Percentiles rank a stretch among this genome's conserved stretches.
Conservation (phyloP, 352 stramenopile genomes). For the Globisporangium spiculum region DNA sequence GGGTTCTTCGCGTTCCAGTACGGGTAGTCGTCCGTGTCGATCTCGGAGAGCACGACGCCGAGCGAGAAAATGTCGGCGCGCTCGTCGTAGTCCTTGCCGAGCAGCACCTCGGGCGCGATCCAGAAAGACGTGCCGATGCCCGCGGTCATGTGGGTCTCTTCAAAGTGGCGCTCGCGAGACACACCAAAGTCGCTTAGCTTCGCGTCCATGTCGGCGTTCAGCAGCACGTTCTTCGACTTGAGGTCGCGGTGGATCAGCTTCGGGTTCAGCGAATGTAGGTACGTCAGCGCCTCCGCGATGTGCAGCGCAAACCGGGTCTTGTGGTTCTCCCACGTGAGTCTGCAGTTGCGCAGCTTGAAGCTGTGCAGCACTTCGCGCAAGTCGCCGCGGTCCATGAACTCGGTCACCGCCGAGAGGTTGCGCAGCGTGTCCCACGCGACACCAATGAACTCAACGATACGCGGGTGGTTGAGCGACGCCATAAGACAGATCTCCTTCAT, state of each 20-base stretch:
- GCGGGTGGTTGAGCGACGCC: slow-evolving; percentile 50
- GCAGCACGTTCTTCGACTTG: slow-evolving; percentile 31
- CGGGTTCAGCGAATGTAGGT: slow-evolving; percentile 64
- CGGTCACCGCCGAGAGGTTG: slow-evolving; percentile 55
- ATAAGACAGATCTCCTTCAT: slow-evolving; percentile 71
- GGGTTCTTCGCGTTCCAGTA: slow-evolving; percentile 63
- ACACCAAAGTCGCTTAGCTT: slow-evolving; percentile 82
- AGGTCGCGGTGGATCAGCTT: slow-evolving; percentile 40
- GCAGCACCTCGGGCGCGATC: slow-evolving; percentile 65
- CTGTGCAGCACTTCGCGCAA: slow-evolving; percentile 54
- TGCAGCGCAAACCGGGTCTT: slow-evolving; percentile 56
- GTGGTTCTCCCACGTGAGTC: slow-evolving; percentile 44
- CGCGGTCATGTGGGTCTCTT: slow-evolving; percentile 68
- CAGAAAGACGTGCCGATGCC: slow-evolving; percentile 71
- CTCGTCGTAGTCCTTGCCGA: slow-evolving; percentile 57
- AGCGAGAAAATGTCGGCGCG: slow-evolving; percentile 55
- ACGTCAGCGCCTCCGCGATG: slow-evolving; percentile 57
- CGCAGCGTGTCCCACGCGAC: slow-evolving; percentile 60
- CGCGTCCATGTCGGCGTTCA: slow-evolving; percentile 49
- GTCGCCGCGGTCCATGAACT: slow-evolving; percentile 75
- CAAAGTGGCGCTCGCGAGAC: slow-evolving; percentile 50
- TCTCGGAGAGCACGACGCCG: slow-evolving; percentile 49
- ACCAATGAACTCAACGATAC: slow-evolving; percentile 66
- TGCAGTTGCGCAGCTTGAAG: slow-evolving; percentile 41
- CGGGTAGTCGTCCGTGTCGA: slow-evolving; percentile 58